phyloP scores from a whole-genome alignment of 345 rosid species.

The Punica granatum region DNA sequence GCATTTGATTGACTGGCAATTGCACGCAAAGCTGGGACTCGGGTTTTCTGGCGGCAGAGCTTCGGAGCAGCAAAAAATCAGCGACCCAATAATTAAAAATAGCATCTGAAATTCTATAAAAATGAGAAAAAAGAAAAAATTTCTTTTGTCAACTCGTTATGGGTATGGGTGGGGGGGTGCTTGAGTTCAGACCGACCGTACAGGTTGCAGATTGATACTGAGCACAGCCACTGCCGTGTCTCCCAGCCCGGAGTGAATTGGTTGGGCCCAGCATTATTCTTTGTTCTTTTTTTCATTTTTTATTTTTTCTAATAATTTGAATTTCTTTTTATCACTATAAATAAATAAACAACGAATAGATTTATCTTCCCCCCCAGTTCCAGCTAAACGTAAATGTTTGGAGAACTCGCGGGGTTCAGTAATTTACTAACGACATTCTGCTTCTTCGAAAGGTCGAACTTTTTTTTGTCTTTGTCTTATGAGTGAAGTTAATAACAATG shows the following conservation, averaged over 20 bases:
- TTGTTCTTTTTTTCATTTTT: background rate
- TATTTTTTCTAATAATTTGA: background rate
- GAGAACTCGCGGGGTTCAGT: too few relatives aligned
- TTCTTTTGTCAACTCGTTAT: background rate
- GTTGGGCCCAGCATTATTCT: slow-evolving; percentile 14
- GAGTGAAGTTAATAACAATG: too few relatives aligned
- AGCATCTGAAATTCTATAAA: background rate
- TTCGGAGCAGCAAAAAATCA: background rate
- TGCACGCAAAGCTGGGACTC: background rate
- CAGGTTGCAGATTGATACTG: background rate
- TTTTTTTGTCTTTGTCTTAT: too few relatives aligned
- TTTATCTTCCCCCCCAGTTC: too few relatives aligned
- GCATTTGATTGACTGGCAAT: slow-evolving; percentile 1
- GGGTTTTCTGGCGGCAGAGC: background rate
- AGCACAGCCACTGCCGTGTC: background rate
- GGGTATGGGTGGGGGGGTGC: background rate
- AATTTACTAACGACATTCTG: too few relatives aligned
- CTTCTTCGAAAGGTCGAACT: too few relatives aligned
- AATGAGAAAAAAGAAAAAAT: background rate
- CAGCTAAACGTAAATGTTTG: too few relatives aligned
- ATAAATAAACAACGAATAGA: too few relatives aligned
- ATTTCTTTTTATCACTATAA: too few relatives aligned
- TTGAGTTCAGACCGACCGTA: background rate
- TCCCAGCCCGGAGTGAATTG: slow-evolving; percentile 1
- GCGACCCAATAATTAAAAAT: background rate